These are phyloP conservation scores for Didymella sp. DNA, from an alignment of 2,329 filamentous ascomycete species.

Conservation along the genomic window DNA sequence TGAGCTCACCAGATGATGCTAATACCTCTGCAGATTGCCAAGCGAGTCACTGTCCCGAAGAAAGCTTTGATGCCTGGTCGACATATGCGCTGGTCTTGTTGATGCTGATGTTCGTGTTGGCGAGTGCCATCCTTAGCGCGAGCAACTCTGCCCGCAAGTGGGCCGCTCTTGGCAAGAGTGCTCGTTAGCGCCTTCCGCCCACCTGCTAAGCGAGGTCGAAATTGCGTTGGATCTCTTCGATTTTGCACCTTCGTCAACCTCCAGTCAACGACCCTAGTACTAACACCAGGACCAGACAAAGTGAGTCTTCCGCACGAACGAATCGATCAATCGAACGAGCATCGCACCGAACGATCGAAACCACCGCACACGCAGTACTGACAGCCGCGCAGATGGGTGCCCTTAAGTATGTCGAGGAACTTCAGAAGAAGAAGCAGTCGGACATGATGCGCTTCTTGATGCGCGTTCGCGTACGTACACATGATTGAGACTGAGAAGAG, in stretches of 20 bases:
- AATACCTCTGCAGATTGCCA: no score
- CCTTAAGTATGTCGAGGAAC: conserved; percentile 99
- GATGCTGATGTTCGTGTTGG: not conserved
- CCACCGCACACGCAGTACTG: conserved; percentile 23
- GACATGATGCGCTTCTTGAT: conserved; percentile 99
- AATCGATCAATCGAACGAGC: conserved; percentile 14
- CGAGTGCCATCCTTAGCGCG: conserved; percentile 2
- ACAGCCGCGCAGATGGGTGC: conserved; percentile 80
- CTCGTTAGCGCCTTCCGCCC: conserved; percentile 12
- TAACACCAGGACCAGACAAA: conserved; percentile 25
- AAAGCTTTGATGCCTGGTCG: no score
- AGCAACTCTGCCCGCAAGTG: conserved; percentile 4
- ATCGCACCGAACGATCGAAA: conserved; percentile 6
- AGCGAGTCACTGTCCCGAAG: no score
- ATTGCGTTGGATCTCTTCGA: conserved; percentile 15
- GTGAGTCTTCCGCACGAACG: conserved; percentile 16
- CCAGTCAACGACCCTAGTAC: conserved; percentile 23
- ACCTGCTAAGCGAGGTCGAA: conserved; percentile 16
- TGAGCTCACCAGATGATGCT: no score
- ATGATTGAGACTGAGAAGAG: conserved; percentile 10
- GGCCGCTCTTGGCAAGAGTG: conserved; percentile 12
- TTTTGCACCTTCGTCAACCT: conserved; percentile 18
- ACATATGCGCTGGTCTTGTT: no score
- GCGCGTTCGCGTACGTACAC: conserved; percentile 65
- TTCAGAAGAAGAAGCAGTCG: conserved; percentile 99